These are phyloP conservation scores for Blastobotrys malaysiensis DNA, from an alignment of 1,139 yeast genomes.

Conservation along the genomic window DNA sequence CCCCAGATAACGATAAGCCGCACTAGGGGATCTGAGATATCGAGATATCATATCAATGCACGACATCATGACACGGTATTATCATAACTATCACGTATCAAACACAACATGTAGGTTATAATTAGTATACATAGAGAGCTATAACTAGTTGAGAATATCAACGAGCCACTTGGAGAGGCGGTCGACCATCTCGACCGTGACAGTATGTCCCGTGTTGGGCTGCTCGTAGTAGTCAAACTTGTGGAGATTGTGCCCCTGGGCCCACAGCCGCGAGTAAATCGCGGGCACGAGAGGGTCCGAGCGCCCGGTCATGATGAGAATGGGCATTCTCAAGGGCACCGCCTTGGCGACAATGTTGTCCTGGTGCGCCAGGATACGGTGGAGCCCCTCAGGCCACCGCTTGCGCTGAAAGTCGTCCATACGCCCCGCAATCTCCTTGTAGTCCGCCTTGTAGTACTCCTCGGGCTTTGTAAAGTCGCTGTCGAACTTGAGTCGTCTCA, in stretches of 20 bases:
- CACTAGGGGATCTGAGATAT: too few relatives aligned
- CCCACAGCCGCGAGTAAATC: conserved; percentile 14
- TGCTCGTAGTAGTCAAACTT: conserved; percentile 11
- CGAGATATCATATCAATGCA: too few relatives aligned
- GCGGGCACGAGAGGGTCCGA: conserved; percentile 19
- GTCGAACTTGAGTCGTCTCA: neutral
- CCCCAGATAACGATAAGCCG: too few relatives aligned
- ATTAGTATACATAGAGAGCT: neutral
- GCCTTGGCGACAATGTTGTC: conserved; percentile 11
- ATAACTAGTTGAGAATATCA: conserved; percentile 4
- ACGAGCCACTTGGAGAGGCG: conserved; percentile 13
- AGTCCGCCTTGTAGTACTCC: neutral
- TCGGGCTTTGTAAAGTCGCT: neutral
- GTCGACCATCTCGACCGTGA: conserved; percentile 17
- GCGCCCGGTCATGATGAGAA: conserved; percentile 16
- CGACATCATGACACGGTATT: too few relatives aligned
- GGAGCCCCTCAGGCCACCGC: neutral
- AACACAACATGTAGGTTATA: too few relatives aligned
- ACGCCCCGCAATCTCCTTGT: neutral
- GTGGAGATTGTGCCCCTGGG: neutral
- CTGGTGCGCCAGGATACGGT: conserved; percentile 2
- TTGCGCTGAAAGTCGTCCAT: neutral
- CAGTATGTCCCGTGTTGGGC: conserved; percentile 16
- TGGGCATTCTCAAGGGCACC: conserved; percentile 5
- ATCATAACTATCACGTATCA: too few relatives aligned